Evolutionary conservation across 1,284 basidiomycete species (phyloP).

Genomic region (Cryptococcus hybrid): DNA sequence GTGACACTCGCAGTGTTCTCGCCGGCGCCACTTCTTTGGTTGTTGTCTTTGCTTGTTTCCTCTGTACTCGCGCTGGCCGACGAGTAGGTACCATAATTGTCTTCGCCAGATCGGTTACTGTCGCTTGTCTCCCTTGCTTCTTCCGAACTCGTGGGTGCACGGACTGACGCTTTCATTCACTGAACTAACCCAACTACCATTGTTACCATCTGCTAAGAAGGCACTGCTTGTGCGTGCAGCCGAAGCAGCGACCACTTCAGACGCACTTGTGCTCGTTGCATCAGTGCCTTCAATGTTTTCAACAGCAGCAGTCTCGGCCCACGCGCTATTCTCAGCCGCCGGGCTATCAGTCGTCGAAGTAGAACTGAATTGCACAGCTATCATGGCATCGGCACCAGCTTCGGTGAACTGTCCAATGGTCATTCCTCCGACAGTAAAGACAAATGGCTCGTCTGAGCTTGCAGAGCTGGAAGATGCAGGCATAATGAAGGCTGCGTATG

Average conservation of each 20-base stretch:
- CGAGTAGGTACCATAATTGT: background rate
- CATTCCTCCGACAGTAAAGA: conserved; percentile 10
- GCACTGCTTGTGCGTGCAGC: no score
- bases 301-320: background rate
- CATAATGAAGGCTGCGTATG: background rate
- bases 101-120: background rate
- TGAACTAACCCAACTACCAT: no score
- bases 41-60: background rate
- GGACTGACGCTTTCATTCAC: no score
- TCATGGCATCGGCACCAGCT: background rate
- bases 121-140: background rate
- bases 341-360: background rate
- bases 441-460: background rate
- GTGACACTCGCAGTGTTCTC: background rate
- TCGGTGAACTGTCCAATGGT: conserved; percentile 14
- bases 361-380: background rate
- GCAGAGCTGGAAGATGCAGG: background rate
- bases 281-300: background rate
- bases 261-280: background rate
- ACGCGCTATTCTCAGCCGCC: no score
- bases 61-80: background rate
- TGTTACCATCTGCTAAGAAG: no score
- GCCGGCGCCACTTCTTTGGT: background rate
- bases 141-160: no score
- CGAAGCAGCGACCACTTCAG: background rate